phyloP scores from a whole-genome alignment of 2,329 filamentous ascomycete species.

The Aspergillus quadricinctus region DNA sequence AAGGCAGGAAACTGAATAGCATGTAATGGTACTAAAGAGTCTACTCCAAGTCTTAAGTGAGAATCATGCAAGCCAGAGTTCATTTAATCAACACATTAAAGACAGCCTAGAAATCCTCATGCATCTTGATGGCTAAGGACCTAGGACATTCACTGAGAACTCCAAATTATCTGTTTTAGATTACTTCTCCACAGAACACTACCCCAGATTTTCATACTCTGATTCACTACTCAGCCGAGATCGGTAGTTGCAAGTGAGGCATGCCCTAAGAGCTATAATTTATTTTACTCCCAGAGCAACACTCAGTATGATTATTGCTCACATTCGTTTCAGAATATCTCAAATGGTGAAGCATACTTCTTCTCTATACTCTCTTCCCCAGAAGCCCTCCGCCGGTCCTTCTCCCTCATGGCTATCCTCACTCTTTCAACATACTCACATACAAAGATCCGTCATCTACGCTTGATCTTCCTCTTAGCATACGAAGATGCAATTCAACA shows the following conservation, averaged over 20 bases:
- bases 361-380: background rate
- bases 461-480: background rate
- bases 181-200: background rate
- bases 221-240: background rate
- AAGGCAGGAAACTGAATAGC: too few relatives aligned
- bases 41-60: too few relatives aligned
- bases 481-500: background rate
- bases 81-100: background rate
- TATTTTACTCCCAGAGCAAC: background rate
- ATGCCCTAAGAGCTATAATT: background rate
- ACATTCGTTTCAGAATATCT: background rate
- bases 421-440: background rate
- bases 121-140: background rate
- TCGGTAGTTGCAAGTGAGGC: background rate
- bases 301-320: background rate
- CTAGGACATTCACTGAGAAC: background rate
- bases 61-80: too few relatives aligned
- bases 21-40: too few relatives aligned
- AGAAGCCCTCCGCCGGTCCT: background rate
- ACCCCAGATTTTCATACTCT: background rate
- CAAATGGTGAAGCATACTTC: background rate
- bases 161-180: background rate
- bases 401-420: background rate
- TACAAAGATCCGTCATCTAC: background rate
- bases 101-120: background rate